Percentiles rank a stretch among this genome's conserved stretches.
Evolutionary conservation across 768 basidiomycete species (phyloP).

Genomic region (Glaciozyma antarctica): DNA sequence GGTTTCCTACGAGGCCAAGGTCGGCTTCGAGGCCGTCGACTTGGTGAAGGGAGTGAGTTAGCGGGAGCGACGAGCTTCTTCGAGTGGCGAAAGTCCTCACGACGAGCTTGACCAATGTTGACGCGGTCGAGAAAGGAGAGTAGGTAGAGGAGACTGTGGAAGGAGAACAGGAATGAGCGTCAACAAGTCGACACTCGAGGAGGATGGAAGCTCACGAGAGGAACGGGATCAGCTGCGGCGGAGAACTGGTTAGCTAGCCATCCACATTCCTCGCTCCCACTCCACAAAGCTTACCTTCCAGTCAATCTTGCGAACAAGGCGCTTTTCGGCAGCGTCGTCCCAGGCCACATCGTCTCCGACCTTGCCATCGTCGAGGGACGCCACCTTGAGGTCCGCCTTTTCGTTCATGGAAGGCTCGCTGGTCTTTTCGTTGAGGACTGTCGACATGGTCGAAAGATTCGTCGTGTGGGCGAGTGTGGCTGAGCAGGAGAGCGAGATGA

Average conservation of each 20-base stretch:
- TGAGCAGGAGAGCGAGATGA: too few relatives aligned
- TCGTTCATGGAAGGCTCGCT: too few relatives aligned
- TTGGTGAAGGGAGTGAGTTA: not conserved
- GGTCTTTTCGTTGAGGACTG: too few relatives aligned
- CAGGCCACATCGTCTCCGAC: not conserved
- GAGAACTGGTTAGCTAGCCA: conserved; percentile 1
- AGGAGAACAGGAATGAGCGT: not conserved
- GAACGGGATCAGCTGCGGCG: not conserved
- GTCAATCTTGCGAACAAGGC: conserved; percentile 54
- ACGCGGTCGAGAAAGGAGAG: conserved; percentile 30
- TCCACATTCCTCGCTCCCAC: conserved; percentile 1
- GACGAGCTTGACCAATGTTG: conserved; percentile 24
- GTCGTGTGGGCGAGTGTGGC: too few relatives aligned
- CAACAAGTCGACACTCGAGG: not conserved
- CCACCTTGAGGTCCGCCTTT: too few relatives aligned
- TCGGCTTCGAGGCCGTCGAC: conserved; percentile 24
- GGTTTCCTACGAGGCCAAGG: conserved; percentile 15
- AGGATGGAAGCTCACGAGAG: not conserved
- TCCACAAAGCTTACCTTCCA: conserved; percentile 23
- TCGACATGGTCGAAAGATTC: too few relatives aligned
- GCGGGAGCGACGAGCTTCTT: not conserved
- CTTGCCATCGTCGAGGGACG: too few relatives aligned
- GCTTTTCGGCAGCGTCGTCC: conserved; percentile 40
- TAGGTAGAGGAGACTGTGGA: not conserved
- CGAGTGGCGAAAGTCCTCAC: not conserved